Evolutionary conservation across 2,329 filamentous ascomycete species (phyloP).

Genomic region (Fusarium lateritium): DNA sequence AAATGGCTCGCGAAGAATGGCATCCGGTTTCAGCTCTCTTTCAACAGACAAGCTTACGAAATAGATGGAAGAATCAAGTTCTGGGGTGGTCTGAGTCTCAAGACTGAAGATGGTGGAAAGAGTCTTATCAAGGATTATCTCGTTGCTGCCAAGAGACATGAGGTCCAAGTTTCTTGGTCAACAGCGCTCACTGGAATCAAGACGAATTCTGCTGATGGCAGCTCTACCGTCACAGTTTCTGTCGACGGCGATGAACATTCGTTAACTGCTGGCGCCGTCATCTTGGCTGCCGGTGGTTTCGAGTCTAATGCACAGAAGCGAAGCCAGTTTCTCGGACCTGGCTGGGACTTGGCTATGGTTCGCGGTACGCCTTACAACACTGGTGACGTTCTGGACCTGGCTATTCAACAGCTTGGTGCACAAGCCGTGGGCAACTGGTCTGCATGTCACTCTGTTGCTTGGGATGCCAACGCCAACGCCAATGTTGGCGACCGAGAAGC

Average conservation of each 20-base stretch:
- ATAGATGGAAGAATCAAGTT: constrained; percentile 21
- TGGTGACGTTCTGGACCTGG: constrained; percentile 9
- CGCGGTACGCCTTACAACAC: constrained; percentile 47
- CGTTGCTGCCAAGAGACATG: constrained; percentile 3
- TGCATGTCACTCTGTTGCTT: constrained; percentile 12
- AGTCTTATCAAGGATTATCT: constrained; percentile 24
- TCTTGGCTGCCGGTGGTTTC: constrained; percentile 20
- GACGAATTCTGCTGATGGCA: background rate
- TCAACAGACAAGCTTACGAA: constrained; percentile 23
- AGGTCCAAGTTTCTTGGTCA: constrained; percentile 13
- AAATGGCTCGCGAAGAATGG: constrained; percentile 28
- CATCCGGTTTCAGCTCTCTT: constrained; percentile 19
- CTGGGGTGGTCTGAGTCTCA: constrained; percentile 22
- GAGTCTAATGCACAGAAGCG: constrained; percentile 69
- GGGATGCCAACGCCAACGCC: constrained; percentile 25
- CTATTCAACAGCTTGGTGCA: constrained; percentile 3
- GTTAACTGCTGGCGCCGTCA: background rate
- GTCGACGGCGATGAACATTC: background rate
- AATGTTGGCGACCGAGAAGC: constrained; percentile 21
- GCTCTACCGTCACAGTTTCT: background rate
- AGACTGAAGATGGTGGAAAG: constrained; percentile 24
- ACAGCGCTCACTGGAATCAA: constrained; percentile 8
- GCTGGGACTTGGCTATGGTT: constrained; percentile 45
- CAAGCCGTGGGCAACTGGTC: constrained; percentile 23
- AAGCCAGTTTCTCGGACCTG: constrained; percentile 64